Base-by-base conservation (phyloP, 1,284 basidiomycete species). In the Butyriboletus appendiculatus region DNA sequence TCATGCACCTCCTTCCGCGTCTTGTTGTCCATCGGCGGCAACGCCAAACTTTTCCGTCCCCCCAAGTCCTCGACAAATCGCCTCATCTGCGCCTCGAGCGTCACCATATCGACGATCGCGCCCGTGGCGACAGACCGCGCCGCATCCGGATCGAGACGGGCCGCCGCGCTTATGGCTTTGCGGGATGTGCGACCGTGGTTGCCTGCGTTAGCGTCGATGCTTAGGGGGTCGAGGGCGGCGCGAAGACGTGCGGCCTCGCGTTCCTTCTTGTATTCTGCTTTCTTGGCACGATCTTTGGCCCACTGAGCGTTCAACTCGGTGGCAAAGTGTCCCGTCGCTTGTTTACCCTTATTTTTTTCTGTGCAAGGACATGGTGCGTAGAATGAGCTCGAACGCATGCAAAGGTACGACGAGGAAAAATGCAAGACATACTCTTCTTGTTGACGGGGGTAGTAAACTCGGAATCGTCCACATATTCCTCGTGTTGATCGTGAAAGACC, bases 271-370 rank as follows among this genome's bases (percentile, higher is more conserved):
- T 78, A 74, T 55, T 85, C 85, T 0, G 92, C 92, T 71, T 96
- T 97, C 73, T 86, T 89, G 50, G 77, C 73, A 2, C 92, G 87
- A 66, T 96, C 94, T 48, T 81, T 81, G 55, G 85, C 81, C 93
- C 93, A 96, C 59, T 88, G 88, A 0, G 73, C 81, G 56, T 80
- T 80, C 1, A 97, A 77, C 10, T 87, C 80, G 2, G 75, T 68
- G 0, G 90, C 84, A 46, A 94, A 71, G 50, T 37, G 72, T 61
- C 56, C 80, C 78, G 38, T 73, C 66, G 18, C 0, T 8, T 53
- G 35, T 56, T 83, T 85, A 51, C 55, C 75, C 57, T 77, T 63
- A 41, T 38, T 53, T 64, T 88, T 88, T 56, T 76, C 82, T 86
- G 58, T 3, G 40, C n/a, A 38, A 26, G 28, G 10, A 28, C 7